Evolutionary conservation across 306 rosid genomes (phyloP), one percentile per base, ranked within the genome.

Genomic region (Sophora flavescens): DNA sequence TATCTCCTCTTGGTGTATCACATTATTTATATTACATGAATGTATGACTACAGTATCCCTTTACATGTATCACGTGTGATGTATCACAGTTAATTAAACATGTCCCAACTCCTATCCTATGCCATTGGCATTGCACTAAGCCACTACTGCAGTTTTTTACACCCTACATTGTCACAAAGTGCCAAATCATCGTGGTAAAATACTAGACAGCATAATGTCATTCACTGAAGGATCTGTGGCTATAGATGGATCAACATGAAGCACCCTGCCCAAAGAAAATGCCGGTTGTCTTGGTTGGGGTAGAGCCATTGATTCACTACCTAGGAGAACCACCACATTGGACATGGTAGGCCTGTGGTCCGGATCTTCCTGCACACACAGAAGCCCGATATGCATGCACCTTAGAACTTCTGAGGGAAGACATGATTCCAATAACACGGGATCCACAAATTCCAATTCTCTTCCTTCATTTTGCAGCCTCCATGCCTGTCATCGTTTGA

Each of bases 331-430:
- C 41, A 81, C 74, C 18, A 90, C 84, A 28, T 61, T 11, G 17
- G 92, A 84, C 81, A 88, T 88, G 8, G 75, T 75, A 14, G 96
- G 93, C 48, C 92, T 84, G 1, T 79, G 85, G 26, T 44, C 72
- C 3, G 84, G 92, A 75, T 88, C 88, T 65, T 87, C 83, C 44
- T 88, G 92, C 30, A 86, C 90, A 32, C 95, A 90, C 30, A 90
- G 48, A 8, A 90, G 87, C 53, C 88, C 92, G 13, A 90, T 52
- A 1, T 84, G 83, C 65, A 90, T 81, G 70, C 86, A 86, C 51
- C 64, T 83, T 15, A 76, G 14, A 38, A 77, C 71, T 70, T 88
- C 87, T 0, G 41, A 71, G 12, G 16, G 33, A 8, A 5, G 35
- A 63, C 82, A 47, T 6, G 71, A 10, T 45, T 81, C 86, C 77